Evolutionary conservation across 257 asterid species (phyloP), one percentile per base, ranked within the genome.

Genomic region (Misopates orontium): DNA sequence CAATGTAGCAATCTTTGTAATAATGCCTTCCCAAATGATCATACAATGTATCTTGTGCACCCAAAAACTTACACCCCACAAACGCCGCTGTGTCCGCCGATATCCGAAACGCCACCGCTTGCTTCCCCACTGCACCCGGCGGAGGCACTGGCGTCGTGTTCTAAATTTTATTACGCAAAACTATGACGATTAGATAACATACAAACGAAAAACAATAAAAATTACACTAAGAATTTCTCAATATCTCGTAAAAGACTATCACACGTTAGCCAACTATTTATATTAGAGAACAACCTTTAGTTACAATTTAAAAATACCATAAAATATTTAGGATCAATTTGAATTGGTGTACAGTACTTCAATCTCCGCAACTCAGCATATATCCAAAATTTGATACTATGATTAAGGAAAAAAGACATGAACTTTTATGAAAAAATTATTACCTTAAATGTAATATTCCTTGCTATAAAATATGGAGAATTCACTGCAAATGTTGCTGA

Each of bases 401-500:
- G n/a, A n/a, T n/a, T n/a, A n/a, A n/a, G n/a, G n/a, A n/a, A n/a
- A n/a, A n/a, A n/a, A n/a, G n/a, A n/a, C n/a, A n/a, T n/a, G n/a
- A n/a, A n/a, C n/a, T n/a, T n/a, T n/a, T n/a, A n/a, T n/a, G n/a
- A n/a, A n/a, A n/a, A n/a, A n/a, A n/a, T n/a, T n/a, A n/a, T n/a
- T 73, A 85, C 97, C 92, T 87, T 91, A 58, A 91, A 89, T 0
- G 98, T 89, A 28, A 91, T 85, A 47, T 91, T 89, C 73, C 68
- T 85, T 82, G 96, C 98, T 31, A 89, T 77, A 57, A 91, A 91
- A 66, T 74, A 91, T 0, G 92, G 96, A 0, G 98, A 78, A 70
- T 91, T 91, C 8, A 87, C 98, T 0, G 95, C 96, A 77, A 91
- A 91, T 64, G 98, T 91, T 6, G 98, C 98, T 7, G 98, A 91